Base-by-base conservation (phyloP, 306 rosid genomes). In the Vigna trinervia region DNA sequence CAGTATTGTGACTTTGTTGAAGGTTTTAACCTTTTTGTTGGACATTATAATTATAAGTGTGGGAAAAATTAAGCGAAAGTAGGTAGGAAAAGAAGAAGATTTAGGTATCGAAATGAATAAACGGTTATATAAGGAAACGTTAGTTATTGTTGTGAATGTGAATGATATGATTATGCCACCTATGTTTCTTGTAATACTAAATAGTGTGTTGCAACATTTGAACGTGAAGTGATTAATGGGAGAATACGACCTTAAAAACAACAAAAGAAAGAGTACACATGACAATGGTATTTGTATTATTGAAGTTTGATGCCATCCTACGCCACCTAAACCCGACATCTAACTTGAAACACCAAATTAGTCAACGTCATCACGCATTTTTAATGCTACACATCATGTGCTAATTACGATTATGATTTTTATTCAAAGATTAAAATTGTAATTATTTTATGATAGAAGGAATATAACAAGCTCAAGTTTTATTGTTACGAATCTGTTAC, bases 141-240 rank as follows among this genome's bases (percentile, higher is more conserved):
- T 60, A 30, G 54, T 59, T 61, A 69, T 73, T 45, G 43, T 59
- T 64, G 69, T 73, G 53, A 80, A 53, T 17, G 19, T 17, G 19
- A 17, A 17, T 17, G 36, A 6, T 34, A 5, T 34, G 38, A 34
- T 34, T 81, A 67, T 61, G 80, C 48, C 76, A 66, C 84, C 50
- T 77, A 13, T 61, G 36, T 30, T 34, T 34, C n/a, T 64, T 39
- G 34, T 65, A 54, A 70, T 69, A 13, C 46, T 48, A 30, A 26
- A 58, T 34, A 0, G 47, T 76, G 1, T 46, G 28, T 11, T 53
- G 73, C 64, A 65, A 69, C 65, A 81, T 75, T 39, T 58, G 80
- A 81, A 75, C 76, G 72, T 75, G 77, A 69, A 81, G 71, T 66
- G 64, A 81, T 62, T 52, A 57, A 76, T 19, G 57, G 48, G 63